These are phyloP conservation scores for Claviceps fusiformis DNA, from an alignment of 2,329 filamentous ascomycete species.

Conservation along the genomic window DNA sequence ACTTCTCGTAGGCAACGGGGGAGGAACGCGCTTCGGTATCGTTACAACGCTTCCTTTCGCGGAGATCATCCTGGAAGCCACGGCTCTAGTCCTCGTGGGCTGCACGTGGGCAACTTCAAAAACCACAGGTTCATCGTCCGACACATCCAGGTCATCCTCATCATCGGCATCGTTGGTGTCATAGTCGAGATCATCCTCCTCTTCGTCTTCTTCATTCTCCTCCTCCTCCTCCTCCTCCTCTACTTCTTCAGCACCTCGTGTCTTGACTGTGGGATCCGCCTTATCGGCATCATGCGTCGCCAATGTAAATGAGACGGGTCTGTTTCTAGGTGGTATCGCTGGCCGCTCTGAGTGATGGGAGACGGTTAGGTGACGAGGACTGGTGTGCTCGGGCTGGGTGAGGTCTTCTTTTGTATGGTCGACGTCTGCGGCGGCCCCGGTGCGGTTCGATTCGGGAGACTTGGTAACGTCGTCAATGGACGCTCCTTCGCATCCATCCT, in stretches of 20 bases:
- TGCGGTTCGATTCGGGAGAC: neutral
- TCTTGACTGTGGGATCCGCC: constrained; percentile 13
- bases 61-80: constrained; percentile 51
- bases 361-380: constrained; percentile 23
- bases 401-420: constrained; percentile 48
- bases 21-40: constrained; percentile 68
- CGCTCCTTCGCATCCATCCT: constrained; percentile 32
- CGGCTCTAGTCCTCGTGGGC: constrained; percentile 39
- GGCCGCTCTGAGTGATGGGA: constrained; percentile 5
- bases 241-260: constrained; percentile 9
- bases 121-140: constrained; percentile 49
- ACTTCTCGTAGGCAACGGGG: constrained; percentile 65
- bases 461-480: constrained; percentile 25
- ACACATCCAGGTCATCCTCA: constrained; percentile 33
- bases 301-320: neutral
- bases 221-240: neutral
- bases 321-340: constrained; percentile 7
- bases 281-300: constrained; percentile 10
- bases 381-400: constrained; percentile 33
- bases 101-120: constrained; percentile 52
- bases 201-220: neutral
- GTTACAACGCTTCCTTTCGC: constrained; percentile 70
- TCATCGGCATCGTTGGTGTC: constrained; percentile 23
- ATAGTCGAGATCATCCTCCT: constrained; percentile 11
- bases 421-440: constrained; percentile 25